Conservation (phyloP, 2,329 filamentous ascomycete genomes). For the Pyrenophora graminea region DNA sequence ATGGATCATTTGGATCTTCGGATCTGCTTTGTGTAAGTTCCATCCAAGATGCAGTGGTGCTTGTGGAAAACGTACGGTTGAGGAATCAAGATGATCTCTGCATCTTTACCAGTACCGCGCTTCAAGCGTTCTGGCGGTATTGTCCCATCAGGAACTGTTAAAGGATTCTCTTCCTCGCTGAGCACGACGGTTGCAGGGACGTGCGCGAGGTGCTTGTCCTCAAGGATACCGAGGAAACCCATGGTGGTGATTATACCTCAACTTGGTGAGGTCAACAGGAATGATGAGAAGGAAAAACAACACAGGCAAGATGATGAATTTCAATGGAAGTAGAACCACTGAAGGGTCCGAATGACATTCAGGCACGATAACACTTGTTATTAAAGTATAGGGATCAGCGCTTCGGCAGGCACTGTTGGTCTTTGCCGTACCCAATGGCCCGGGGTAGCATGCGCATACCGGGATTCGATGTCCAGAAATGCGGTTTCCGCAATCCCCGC, state of each 20-base stretch:
- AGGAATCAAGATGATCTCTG: conserved; percentile 40
- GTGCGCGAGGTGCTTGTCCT: conserved; percentile 41
- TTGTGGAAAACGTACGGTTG: conserved; percentile 35
- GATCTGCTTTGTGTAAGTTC: conserved; percentile 48
- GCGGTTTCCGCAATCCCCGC: conserved; percentile 18
- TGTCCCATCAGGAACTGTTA: conserved; percentile 3
- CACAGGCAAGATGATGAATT: neutral
- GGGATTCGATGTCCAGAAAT: conserved; percentile 9
- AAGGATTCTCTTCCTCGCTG: conserved; percentile 27
- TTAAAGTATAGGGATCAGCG: conserved; percentile 5
- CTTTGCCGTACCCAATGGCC: conserved; percentile 1
- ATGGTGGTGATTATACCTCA: conserved; percentile 19
- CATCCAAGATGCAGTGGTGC: conserved; percentile 13
- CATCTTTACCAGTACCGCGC: conserved; percentile 39
- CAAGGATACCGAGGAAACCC: conserved; percentile 42
- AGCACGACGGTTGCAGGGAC: conserved; percentile 43
- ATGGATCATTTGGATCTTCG: conserved; percentile 43
- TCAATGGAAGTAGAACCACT: neutral
- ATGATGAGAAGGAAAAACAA: neutral
- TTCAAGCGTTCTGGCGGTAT: conserved; percentile 32
- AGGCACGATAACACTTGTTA: conserved; percentile 11
- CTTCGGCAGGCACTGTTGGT: conserved; percentile 2
- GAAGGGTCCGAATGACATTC: neutral
- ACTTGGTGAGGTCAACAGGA: neutral
- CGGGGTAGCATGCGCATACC: conserved; percentile 7